Conservation (phyloP, 2,329 filamentous ascomycete genomes). For the Trichophyton rubrum region DNA sequence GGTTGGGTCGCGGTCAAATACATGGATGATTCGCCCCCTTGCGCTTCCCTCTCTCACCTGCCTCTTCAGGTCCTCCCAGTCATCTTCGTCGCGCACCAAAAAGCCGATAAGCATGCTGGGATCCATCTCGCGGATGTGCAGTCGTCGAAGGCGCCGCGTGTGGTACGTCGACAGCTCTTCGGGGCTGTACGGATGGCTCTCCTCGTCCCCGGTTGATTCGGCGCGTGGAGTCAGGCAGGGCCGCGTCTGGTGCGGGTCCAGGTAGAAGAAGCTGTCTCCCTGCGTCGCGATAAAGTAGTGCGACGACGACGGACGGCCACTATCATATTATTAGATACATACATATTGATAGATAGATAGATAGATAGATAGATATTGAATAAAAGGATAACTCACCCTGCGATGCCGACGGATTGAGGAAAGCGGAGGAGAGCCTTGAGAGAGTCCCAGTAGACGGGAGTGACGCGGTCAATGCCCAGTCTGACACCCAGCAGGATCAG, state of each 20-base stretch:
- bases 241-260: conserved; percentile 83
- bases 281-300: conserved; percentile 64
- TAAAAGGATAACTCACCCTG: conserved; percentile 48
- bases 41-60: conserved; percentile 43
- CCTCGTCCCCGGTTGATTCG: conserved; percentile 28
- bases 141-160: conserved; percentile 66
- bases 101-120: conserved; percentile 97
- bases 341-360: too few species aligned
- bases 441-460: conserved; percentile 89
- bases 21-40: conserved; percentile 66
- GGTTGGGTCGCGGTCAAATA: conserved; percentile 54
- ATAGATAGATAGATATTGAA: too few species aligned
- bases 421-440: conserved; percentile 73
- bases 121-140: conserved; percentile 88
- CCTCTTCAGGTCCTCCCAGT: conserved; percentile 73
- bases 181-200: conserved; percentile 40
- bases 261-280: conserved; percentile 76
- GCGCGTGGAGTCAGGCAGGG: conserved; percentile 54
- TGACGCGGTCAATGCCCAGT: conserved; percentile 87
- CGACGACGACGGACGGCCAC: conserved; percentile 82
- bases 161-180: conserved; percentile 77
- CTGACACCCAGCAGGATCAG: conserved; percentile 80
- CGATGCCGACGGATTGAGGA: conserved; percentile 88
- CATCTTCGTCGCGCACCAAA: conserved; percentile 65
- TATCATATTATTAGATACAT: too few species aligned